phyloP scores from a whole-genome alignment of 2,329 filamentous ascomycete genomes.

The Phialophora expanda region DNA sequence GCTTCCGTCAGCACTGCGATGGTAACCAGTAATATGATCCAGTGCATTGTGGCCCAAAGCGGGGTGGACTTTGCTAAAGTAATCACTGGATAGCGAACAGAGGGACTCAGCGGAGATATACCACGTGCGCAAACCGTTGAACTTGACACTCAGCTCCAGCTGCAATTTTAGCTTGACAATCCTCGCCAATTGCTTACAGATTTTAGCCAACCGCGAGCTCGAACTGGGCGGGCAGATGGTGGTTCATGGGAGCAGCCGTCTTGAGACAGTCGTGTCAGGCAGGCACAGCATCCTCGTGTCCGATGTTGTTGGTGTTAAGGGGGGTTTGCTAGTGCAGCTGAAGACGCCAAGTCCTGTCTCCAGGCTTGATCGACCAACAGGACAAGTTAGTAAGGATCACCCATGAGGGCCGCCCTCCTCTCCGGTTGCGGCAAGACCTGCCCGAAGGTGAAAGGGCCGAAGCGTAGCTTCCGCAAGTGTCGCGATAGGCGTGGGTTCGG shows the following conservation, averaged over 20 bases:
- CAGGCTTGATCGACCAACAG: too few species aligned
- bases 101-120: conserved; percentile 5
- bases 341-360: too few species aligned
- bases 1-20: conserved; percentile 59
- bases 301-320: not conserved
- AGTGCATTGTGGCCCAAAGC: too few species aligned
- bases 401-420: not conserved
- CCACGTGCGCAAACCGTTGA: not conserved
- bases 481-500: conserved; percentile 4
- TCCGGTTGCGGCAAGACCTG: conserved; percentile 3
- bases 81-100: too few species aligned
- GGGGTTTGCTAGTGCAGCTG: not conserved
- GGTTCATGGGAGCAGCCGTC: not conserved
- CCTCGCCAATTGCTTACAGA: not conserved
- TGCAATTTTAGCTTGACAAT: not conserved
- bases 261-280: not conserved
- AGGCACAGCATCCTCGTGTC: not conserved
- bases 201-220: not conserved
- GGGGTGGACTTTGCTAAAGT: too few species aligned
- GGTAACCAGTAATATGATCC: too few species aligned
- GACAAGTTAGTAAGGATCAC: too few species aligned
- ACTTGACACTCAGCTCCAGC: not conserved
- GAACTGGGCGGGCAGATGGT: not conserved
- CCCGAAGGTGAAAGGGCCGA: conserved; percentile 16
- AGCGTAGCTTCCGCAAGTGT: conserved; percentile 22